Evolutionary conservation across 192 early-diverging fungal genomes (phyloP), one percentile per base, ranked within the genome.

Genomic region (Coemansia sp.): DNA sequence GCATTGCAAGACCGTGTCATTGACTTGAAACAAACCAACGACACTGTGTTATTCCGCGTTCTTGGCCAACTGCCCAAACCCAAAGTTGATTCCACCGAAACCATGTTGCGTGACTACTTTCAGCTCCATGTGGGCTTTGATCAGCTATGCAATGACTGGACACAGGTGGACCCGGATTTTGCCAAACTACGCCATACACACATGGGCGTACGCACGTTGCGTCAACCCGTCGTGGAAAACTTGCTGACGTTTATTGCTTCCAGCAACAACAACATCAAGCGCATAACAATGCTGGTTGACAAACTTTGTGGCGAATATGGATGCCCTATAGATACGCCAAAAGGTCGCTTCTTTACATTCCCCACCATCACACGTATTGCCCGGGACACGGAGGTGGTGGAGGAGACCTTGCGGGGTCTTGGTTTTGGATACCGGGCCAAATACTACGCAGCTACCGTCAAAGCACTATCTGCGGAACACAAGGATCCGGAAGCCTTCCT

Each of bases 371-470:
- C 68, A 0, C 48, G 48, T 2, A 51, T 96, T 19, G 67, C 75
- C 14, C 33, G 54, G 26, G 70, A 77, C 11, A 22, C 17, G 3
- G 71, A 75, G 17, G 62, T 91, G 1, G n/a, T n/a, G n/a, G 92
- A 92, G 47, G 47, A 53, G 8, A 63, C 73, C 27, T 57, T 99
- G 33, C 67, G 85, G 11, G 51, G 63, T 27, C 63, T 95, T 5
- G 93, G 93, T 5, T 99, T 96, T 56, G 96, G 96, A 4, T 99
- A 99, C 56, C 77, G 96, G 7, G 96, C 93, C 41, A 90, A 85
- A 39, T 99, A 93, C 68, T 92, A 96, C 44, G 76, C 76, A 12
- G 65, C 82, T 23, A 84, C 90, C 0, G 87, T 88, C 1, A 46
- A 66, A 28, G 46, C 66, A 35, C 52, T 90, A 5, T 45, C 69